Percentiles rank a stretch among this genome's conserved stretches.
Conservation (phyloP, 192 early-diverging fungal genomes). For the Martensiomyces pterosporus region DNA sequence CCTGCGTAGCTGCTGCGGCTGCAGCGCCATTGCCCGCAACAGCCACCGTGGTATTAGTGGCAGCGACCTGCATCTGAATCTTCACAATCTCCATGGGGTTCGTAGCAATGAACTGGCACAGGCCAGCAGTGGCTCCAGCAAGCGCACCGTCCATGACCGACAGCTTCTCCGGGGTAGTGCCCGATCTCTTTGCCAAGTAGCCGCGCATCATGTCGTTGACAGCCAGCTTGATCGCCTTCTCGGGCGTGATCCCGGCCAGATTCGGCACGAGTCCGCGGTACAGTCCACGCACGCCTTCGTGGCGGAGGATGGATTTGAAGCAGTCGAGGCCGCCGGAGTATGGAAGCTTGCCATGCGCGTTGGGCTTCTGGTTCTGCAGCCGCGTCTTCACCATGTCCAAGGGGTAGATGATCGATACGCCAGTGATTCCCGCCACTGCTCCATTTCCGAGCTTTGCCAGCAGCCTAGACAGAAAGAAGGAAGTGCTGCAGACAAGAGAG, state of each 20-base stretch:
- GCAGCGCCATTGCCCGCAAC: constrained; percentile 41
- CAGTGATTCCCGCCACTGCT: constrained; percentile 58
- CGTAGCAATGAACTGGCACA: constrained; percentile 86
- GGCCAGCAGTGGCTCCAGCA: constrained; percentile 91
- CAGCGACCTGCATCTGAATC: constrained; percentile 84
- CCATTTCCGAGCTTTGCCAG: constrained; percentile 55
- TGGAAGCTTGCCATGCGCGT: constrained; percentile 50
- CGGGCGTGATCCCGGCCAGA: constrained; percentile 88
- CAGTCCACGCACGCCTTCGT: constrained; percentile 83
- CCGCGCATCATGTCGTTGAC: constrained; percentile 57
- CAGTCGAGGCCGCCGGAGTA: constrained; percentile 64
- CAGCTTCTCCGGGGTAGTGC: constrained; percentile 29
- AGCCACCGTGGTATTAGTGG: constrained; percentile 36
- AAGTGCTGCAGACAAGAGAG: not conserved
- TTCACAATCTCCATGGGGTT: constrained; percentile 94
- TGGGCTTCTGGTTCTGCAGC: constrained; percentile 58
- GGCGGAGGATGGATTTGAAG: constrained; percentile 77
- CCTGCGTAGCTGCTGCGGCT: constrained; percentile 12
- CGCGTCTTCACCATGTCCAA: constrained; percentile 72
- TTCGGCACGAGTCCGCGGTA: constrained; percentile 94
- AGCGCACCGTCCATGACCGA: constrained; percentile 70
- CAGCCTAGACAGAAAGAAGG: constrained; percentile 8
- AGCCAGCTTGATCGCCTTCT: constrained; percentile 76
- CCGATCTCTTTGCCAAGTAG: constrained; percentile 60
- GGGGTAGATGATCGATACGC: constrained; percentile 59